phyloP scores from a whole-genome alignment of 2,329 filamentous ascomycete species.

The Hirsutella minnesotensis region DNA sequence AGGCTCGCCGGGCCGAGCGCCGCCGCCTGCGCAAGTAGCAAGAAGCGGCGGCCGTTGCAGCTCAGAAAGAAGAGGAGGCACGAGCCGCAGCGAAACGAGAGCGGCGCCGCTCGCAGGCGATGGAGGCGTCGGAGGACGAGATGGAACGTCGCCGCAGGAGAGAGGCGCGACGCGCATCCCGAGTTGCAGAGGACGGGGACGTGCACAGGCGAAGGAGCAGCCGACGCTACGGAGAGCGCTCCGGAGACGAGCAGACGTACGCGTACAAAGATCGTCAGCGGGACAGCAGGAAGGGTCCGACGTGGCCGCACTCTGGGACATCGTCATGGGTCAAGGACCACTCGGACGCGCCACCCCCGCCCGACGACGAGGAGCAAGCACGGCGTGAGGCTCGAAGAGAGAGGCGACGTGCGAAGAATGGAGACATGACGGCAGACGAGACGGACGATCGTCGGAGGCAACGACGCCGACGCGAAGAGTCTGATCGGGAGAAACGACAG shows the following conservation, averaged over 20 bases:
- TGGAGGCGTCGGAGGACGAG: slow-evolving; percentile 33
- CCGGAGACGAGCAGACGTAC: slow-evolving; percentile 33
- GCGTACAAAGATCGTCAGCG: slow-evolving; percentile 23
- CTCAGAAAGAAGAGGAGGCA: slow-evolving; percentile 31
- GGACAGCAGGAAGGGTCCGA: slow-evolving; percentile 23
- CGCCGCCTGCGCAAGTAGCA: slow-evolving; percentile 36
- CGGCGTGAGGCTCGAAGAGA: slow-evolving; percentile 36
- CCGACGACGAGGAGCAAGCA: slow-evolving; percentile 37
- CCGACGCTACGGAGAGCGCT: slow-evolving; percentile 28
- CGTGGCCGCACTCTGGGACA: slow-evolving; percentile 52
- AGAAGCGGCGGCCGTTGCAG: slow-evolving; percentile 29
- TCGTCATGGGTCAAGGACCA: slow-evolving; percentile 57
- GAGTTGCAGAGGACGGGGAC: slow-evolving; percentile 27
- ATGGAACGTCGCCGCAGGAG: slow-evolving; percentile 41
- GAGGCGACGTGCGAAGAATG: slow-evolving; percentile 30
- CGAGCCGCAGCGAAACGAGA: slow-evolving; percentile 34
- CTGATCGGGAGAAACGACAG: slow-evolving; percentile 13
- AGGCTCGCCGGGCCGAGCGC: slow-evolving; percentile 37
- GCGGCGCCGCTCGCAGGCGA: slow-evolving; percentile 33
- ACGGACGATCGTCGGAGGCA: slow-evolving; percentile 29
- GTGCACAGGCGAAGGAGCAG: slow-evolving; percentile 20
- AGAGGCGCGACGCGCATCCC: slow-evolving; percentile 36
- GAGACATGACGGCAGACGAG: slow-evolving; percentile 28
- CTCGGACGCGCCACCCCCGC: slow-evolving; percentile 48
- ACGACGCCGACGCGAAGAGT: slow-evolving; percentile 31